phyloP scores from a whole-genome alignment of 1,284 basidiomycete species.

The Tremellales sp. region DNA sequence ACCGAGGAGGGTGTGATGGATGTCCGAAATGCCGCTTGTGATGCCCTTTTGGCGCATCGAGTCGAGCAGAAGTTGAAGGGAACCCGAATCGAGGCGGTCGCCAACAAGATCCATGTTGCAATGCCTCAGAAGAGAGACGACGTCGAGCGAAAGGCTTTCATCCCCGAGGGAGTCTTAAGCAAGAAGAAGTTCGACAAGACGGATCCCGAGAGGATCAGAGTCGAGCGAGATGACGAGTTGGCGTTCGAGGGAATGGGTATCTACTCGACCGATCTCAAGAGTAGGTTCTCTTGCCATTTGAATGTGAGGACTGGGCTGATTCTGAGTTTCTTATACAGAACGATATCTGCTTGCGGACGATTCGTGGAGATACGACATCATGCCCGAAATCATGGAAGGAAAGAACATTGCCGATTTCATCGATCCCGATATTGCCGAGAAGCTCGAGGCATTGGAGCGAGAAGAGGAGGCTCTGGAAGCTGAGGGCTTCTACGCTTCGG shows the following conservation, averaged over 20 bases:
- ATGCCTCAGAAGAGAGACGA: constrained; percentile 83
- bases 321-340: constrained; percentile 55
- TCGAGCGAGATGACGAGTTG: constrained; percentile 74
- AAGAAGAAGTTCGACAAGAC: constrained; percentile 79
- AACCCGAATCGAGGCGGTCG: constrained; percentile 83
- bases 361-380: constrained; percentile 92
- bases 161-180: constrained; percentile 72
- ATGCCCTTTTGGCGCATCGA: constrained; percentile 83
- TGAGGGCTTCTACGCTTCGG: constrained; percentile 91
- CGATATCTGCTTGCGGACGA: constrained; percentile 85
- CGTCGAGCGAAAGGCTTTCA: constrained; percentile 74
- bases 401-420: constrained; percentile 99
- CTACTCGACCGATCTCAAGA: constrained; percentile 81
- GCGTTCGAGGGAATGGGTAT: constrained; percentile 72
- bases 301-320: background rate
- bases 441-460: constrained; percentile 92
- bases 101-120: constrained; percentile 91
- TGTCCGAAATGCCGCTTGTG: constrained; percentile 87
- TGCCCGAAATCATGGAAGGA: constrained; percentile 96
- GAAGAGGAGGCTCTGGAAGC: constrained; percentile 92
- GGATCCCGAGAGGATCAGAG: constrained; percentile 66
- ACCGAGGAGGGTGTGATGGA: constrained; percentile 95
- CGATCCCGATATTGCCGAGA: constrained; percentile 96
- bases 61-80: constrained; percentile 90
- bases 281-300: constrained; percentile 52